These are phyloP conservation scores for Fusarium veterinarium DNA, from an alignment of 2,329 filamentous ascomycete genomes.

Conservation along the genomic window DNA sequence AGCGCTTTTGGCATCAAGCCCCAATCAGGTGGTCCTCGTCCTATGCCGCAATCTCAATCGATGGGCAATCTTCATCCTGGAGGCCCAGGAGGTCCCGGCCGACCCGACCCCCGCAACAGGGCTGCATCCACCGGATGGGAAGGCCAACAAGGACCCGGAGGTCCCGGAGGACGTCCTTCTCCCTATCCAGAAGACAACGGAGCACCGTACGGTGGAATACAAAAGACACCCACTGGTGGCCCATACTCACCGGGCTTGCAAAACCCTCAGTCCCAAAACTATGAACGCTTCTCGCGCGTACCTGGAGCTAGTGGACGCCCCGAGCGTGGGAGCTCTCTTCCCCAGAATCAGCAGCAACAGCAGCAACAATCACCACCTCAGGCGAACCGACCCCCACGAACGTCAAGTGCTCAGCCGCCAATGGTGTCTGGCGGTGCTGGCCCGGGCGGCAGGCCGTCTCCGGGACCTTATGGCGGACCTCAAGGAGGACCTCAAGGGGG, in stretches of 20 bases:
- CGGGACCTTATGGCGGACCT: slow-evolving; percentile 34
- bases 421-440: slow-evolving; percentile 34
- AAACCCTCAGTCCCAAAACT: slow-evolving; percentile 37
- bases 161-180: slow-evolving; percentile 39
- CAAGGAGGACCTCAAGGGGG: slow-evolving; percentile 30
- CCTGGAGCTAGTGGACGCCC: slow-evolving; percentile 48
- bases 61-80: slow-evolving; percentile 59
- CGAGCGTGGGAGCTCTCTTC: slow-evolving; percentile 50
- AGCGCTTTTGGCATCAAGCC: slow-evolving; percentile 67
- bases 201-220: slow-evolving; percentile 46
- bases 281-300: slow-evolving; percentile 49
- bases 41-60: slow-evolving; percentile 58
- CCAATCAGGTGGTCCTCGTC: slow-evolving; percentile 49
- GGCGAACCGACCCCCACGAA: slow-evolving; percentile 36
- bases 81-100: slow-evolving; percentile 48
- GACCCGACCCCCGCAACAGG: slow-evolving; percentile 55
- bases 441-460: slow-evolving; percentile 41
- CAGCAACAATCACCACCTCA: slow-evolving; percentile 21
- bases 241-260: slow-evolving; percentile 38
- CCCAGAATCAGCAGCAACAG: slow-evolving; percentile 34
- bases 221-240: slow-evolving; percentile 43
- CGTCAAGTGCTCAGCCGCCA: slow-evolving; percentile 38
- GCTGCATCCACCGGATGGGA: slow-evolving; percentile 59
- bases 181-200: slow-evolving; percentile 42
- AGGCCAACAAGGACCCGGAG: slow-evolving; percentile 40